These are phyloP conservation scores for Termitomyces eurrhizus DNA, from an alignment of 768 basidiomycete genomes.

Conservation along the genomic window DNA sequence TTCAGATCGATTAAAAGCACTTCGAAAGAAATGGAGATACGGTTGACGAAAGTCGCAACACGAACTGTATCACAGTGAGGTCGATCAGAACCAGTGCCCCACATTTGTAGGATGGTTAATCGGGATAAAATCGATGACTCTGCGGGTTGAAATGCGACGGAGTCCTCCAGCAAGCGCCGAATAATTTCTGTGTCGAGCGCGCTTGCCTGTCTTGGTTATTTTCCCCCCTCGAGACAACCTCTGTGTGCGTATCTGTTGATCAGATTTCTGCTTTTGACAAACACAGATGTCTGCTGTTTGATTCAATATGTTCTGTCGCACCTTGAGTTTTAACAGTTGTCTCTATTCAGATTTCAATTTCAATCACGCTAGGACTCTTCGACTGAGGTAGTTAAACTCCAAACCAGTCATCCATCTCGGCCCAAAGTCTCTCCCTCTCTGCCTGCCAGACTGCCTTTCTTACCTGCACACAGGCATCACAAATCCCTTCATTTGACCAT, in stretches of 20 bases:
- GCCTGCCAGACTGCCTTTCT: slow-evolving; percentile 7
- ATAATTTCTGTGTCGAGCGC: neutral
- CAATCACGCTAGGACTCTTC: too few species aligned
- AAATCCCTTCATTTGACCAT: slow-evolving; percentile 12
- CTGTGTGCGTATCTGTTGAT: too few species aligned
- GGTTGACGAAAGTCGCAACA: neutral
- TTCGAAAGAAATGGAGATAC: neutral
- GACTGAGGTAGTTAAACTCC: neutral
- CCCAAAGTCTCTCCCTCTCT: slow-evolving; percentile 12
- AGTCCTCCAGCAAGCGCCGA: neutral
- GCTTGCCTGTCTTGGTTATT: too few species aligned
- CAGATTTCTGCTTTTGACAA: too few species aligned
- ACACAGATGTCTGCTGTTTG: too few species aligned
- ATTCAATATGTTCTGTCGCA: too few species aligned
- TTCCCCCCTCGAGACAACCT: too few species aligned
- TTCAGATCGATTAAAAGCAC: neutral
- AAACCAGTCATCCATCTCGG: slow-evolving; percentile 13
- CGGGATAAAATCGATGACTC: neutral
- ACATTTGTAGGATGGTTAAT: neutral
- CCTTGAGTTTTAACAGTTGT: too few species aligned
- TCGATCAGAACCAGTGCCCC: neutral
- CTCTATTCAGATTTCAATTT: too few species aligned
- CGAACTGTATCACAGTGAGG: neutral
- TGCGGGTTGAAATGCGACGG: neutral
- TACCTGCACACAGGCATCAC: slow-evolving; percentile 5